A percentile compares a stretch with the other conserved stretches of the same genome.
Conservation (phyloP, 2,329 filamentous ascomycete genomes). For the Claviceps digitariae region DNA sequence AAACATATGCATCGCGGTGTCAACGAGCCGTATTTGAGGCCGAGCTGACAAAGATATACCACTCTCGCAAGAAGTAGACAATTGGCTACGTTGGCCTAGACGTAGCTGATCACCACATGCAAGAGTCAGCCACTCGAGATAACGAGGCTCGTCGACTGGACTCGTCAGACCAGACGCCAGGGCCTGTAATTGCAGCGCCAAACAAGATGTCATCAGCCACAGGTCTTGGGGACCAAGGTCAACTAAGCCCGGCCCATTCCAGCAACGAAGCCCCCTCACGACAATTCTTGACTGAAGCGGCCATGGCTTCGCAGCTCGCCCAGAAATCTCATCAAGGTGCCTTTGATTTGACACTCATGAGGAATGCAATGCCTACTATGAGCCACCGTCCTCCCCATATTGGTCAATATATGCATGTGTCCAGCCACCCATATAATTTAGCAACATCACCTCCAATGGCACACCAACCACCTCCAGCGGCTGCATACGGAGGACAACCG, state of each 20-base stretch:
- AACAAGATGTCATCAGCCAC: background rate
- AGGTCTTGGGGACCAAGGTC: background rate
- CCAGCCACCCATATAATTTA: slow-evolving; percentile 19
- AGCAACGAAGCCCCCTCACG: background rate
- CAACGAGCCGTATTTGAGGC: background rate
- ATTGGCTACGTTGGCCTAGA: background rate
- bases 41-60: background rate
- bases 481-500: slow-evolving; percentile 26
- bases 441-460: slow-evolving; percentile 24
- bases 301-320: slow-evolving; percentile 22
- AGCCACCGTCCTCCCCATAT: slow-evolving; percentile 20
- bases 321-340: slow-evolving; percentile 14
- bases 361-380: slow-evolving; percentile 28
- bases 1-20: background rate
- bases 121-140: background rate
- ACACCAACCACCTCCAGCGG: slow-evolving; percentile 24
- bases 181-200: background rate
- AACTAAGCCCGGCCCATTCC: background rate
- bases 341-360: slow-evolving; percentile 35
- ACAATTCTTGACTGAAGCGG: slow-evolving; percentile 20
- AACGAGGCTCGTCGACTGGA: background rate
- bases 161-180: background rate
- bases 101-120: background rate
- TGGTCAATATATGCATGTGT: slow-evolving; percentile 22
- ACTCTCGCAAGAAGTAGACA: background rate